Conservation (phyloP, 306 rosid species). For the Prosopis cineraria region DNA sequence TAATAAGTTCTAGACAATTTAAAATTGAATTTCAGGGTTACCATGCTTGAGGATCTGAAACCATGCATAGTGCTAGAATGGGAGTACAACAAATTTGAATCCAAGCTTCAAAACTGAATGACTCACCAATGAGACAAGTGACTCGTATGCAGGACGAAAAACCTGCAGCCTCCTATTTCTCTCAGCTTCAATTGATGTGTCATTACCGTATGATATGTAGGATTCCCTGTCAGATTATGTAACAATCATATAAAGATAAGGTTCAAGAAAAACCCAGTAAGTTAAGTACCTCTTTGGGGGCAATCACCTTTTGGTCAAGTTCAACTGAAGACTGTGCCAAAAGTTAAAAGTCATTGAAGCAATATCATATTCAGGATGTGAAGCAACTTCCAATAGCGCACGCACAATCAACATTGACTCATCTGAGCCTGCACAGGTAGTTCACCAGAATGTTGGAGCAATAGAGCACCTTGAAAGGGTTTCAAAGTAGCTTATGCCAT, state of each 20-base stretch:
- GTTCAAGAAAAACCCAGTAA: constrained; percentile 29
- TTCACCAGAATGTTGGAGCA: constrained; percentile 35
- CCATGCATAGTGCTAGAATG: neutral
- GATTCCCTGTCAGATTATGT: constrained; percentile 67
- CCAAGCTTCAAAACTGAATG: constrained; percentile 32
- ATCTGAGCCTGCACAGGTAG: constrained; percentile 69
- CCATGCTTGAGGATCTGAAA: constrained; percentile 19
- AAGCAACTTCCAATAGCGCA: constrained; percentile 96
- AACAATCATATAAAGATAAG: constrained; percentile 35
- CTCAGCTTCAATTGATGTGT: constrained; percentile 80
- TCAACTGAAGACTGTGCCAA: constrained; percentile 97
- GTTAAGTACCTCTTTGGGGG: neutral
- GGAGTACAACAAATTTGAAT: constrained; percentile 6
- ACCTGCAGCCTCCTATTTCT: constrained; percentile 84
- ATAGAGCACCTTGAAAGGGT: constrained; percentile 13
- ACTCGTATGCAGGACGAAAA: constrained; percentile 88
- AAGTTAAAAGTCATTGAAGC: constrained; percentile 96
- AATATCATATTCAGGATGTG: constrained; percentile 92
- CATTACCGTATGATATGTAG: constrained; percentile 65
- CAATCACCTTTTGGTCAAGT: constrained; percentile 80
- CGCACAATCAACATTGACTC: constrained; percentile 89
- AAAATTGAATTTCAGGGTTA: constrained; percentile 10
- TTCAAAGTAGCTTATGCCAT: constrained; percentile 27
- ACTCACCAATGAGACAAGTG: constrained; percentile 94
- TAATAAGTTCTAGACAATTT: constrained; percentile 27